Evolutionary conservation across 2,329 filamentous ascomycete genomes (phyloP).

Genomic region (Peltaster fructicola): DNA sequence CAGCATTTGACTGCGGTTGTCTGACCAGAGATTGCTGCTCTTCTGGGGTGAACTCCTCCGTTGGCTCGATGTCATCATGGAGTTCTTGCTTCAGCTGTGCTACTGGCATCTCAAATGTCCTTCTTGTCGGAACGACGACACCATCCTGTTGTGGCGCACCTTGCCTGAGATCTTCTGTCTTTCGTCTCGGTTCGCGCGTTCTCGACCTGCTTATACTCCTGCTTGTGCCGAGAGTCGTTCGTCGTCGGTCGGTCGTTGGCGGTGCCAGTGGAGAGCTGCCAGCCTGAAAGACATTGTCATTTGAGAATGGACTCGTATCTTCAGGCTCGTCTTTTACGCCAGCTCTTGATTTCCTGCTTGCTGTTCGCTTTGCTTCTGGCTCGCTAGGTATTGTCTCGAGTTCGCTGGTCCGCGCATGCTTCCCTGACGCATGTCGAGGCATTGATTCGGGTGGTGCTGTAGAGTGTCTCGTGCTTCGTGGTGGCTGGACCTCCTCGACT

Average conservation of each 20-base stretch:
- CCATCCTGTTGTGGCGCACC: constrained; percentile 35
- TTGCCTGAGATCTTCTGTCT: constrained; percentile 24
- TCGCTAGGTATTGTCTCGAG: constrained; percentile 21
- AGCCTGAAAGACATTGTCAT: constrained; percentile 78
- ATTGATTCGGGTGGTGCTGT: constrained; percentile 16
- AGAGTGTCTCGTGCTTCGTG: constrained; percentile 14
- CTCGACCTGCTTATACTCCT: constrained; percentile 23
- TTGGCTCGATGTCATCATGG: constrained; percentile 40
- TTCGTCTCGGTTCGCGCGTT: constrained; percentile 25
- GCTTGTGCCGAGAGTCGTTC: constrained; percentile 31
- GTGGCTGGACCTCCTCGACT: constrained; percentile 16
- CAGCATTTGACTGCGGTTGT: constrained; percentile 36
- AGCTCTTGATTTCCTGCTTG: constrained; percentile 10
- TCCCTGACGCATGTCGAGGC: constrained; percentile 24
- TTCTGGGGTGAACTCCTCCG: constrained; percentile 89
- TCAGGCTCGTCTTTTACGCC: constrained; percentile 18
- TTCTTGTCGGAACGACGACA: constrained; percentile 36
- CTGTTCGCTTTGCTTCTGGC: constrained; percentile 29
- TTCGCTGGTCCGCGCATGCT: constrained; percentile 25
- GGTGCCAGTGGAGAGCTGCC: constrained; percentile 21
- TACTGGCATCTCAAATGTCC: constrained; percentile 41
- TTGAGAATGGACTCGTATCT: constrained; percentile 53
- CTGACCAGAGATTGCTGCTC: constrained; percentile 65
- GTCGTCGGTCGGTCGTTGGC: constrained; percentile 38
- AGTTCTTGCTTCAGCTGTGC: constrained; percentile 25